Conservation (phyloP, 129 eudicot genomes). For the Saussurea involucrata region DNA sequence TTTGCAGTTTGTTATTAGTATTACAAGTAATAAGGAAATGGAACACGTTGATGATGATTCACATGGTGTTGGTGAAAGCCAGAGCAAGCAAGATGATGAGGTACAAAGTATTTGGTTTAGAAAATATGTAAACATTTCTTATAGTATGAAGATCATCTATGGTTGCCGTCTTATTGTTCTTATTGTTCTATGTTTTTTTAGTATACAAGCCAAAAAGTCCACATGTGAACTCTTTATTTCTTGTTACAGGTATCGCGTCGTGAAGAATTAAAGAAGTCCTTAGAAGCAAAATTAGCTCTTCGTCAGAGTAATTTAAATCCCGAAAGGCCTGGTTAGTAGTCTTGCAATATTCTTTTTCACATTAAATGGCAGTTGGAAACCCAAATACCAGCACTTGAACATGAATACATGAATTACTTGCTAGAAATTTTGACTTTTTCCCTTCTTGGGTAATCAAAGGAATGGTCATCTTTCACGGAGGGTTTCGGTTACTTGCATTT, state of each 20-base stretch:
- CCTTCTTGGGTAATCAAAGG: background rate
- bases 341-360: background rate
- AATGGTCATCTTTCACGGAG: background rate
- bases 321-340: slow-evolving; percentile 82
- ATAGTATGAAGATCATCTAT: background rate
- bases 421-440: background rate
- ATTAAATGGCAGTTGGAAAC: background rate
- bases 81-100: slow-evolving; percentile 71
- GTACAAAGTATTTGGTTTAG: slow-evolving; percentile 24
- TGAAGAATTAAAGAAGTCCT: slow-evolving; percentile 83
- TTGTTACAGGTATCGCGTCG: slow-evolving; percentile 71
- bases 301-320: slow-evolving; percentile 81
- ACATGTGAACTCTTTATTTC: background rate
- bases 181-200: background rate
- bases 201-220: background rate
- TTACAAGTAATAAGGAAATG: slow-evolving; percentile 35
- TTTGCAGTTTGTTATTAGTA: background rate
- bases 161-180: background rate
- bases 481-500: background rate
- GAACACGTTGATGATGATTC: slow-evolving; percentile 66
- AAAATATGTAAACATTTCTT: background rate
- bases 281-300: slow-evolving; percentile 64
- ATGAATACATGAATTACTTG: background rate
- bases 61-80: slow-evolving; percentile 59
- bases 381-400: background rate